These are phyloP conservation scores for Metschnikowia amazonensis DNA, from an alignment of 805 yeast genomes.

Conservation along the genomic window DNA sequence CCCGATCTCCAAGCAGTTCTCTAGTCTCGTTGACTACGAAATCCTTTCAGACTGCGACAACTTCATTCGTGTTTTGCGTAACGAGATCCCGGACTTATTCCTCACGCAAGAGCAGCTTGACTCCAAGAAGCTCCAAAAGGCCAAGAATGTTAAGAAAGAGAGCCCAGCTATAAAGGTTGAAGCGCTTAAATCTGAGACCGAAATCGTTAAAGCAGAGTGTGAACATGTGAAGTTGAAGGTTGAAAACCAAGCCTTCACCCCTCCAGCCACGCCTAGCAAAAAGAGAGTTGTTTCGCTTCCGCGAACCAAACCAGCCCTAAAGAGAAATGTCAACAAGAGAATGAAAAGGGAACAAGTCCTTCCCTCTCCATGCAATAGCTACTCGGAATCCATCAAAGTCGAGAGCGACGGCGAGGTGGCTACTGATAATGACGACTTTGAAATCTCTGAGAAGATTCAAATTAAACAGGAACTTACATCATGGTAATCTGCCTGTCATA, in stretches of 20 bases:
- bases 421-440: constrained; percentile 17
- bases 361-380: constrained; percentile 37
- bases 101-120: constrained; percentile 51
- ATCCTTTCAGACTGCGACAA: constrained; percentile 76
- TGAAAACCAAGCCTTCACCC: constrained; percentile 22
- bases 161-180: constrained; percentile 6
- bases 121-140: constrained; percentile 34
- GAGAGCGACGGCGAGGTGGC: constrained; percentile 16
- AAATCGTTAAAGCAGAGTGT: not conserved
- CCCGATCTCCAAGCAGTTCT: constrained; percentile 62
- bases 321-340: constrained; percentile 12
- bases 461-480: constrained; percentile 4
- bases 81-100: constrained; percentile 59
- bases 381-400: constrained; percentile 19
- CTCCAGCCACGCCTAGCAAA: constrained; percentile 34
- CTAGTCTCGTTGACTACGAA: constrained; percentile 71
- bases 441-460: not conserved
- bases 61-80: constrained; percentile 59
- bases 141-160: constrained; percentile 11
- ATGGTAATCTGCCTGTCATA: not conserved
- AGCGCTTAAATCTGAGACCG: constrained; percentile 4
- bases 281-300: constrained; percentile 18
- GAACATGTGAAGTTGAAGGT: not conserved
- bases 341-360: constrained; percentile 18
- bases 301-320: constrained; percentile 19